Evolutionary conservation across 75 land plant species (phyloP), one percentile per base, ranked within the genome.

Genomic region (Larix kaempferi): DNA sequence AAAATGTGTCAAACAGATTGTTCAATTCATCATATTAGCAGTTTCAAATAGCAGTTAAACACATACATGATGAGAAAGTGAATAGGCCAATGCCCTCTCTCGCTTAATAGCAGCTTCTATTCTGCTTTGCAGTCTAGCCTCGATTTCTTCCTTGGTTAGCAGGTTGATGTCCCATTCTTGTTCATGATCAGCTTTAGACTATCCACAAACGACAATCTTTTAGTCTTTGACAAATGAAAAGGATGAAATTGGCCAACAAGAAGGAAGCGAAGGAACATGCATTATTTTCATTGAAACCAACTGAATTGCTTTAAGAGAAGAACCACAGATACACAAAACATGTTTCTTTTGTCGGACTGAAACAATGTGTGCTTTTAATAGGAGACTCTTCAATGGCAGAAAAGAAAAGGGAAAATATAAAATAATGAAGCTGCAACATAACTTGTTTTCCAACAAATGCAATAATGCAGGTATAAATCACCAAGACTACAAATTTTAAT

Each of bases 11-110:
- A 22, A 49, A 17, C 33, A 25, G 27, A 74, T 54, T n/a, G 19
- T 49, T 25, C n/a, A 49, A 49, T 49, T 10, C 10, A 11, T 11
- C 54, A 49, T 49, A 49, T 49, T 49, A 49, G 54, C 54, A 49
- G 12, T 49, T 49, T 49, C 54, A 49, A 49, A 11, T 11, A 13
- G 10, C 35, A 26, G 56, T 23, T 23, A n/a, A 5, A 1, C 7
- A 10, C 10, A 49, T 85, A 93, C 95, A 93, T 91, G 91, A 59
- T 89, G 96, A 62, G 92, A 86, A 59, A 92, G 86, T 57, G 96
- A 91, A 88, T 94, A 94, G 16, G 96, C 92, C 91, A 94, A 75
- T 25, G 94, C 90, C 75, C 96, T 88, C 75, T 94, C 96, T 77
- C 96, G 84, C 76, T 90, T 91, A 41, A 90, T 74, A 64, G 86